These are phyloP conservation scores for Penicillium psychrofluorescens DNA, from an alignment of 495 filamentous ascomycete species.

Conservation along the genomic window DNA sequence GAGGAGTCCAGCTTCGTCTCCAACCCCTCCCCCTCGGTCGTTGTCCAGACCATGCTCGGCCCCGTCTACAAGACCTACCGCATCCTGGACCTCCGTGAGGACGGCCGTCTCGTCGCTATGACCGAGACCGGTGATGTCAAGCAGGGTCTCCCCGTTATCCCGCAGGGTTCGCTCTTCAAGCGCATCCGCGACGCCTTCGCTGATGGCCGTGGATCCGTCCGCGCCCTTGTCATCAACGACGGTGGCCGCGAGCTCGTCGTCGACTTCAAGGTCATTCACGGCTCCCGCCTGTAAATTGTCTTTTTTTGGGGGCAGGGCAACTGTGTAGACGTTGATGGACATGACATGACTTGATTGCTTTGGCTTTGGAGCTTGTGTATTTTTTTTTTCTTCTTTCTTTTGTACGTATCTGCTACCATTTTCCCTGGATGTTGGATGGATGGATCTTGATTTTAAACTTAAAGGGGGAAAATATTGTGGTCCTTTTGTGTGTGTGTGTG, in stretches of 20 bases:
- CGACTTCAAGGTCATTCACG: constrained; percentile 97
- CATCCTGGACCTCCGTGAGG: constrained; percentile 93
- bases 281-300: constrained; percentile 53
- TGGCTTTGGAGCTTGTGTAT: constrained; percentile 2
- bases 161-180: constrained; percentile 80
- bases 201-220: constrained; percentile 86
- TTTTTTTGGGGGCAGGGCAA: constrained; percentile 3
- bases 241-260: constrained; percentile 90
- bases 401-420: too few species aligned
- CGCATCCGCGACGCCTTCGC: constrained; percentile 81
- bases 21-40: constrained; percentile 90
- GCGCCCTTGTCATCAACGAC: constrained; percentile 93
- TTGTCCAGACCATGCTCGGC: constrained; percentile 99
- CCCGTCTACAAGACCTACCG: constrained; percentile 99
- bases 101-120: constrained; percentile 72
- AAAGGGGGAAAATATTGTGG: too few species aligned
- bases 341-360: background rate
- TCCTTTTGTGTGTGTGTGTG: too few species aligned
- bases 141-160: constrained; percentile 86
- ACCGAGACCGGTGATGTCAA: constrained; percentile 93
- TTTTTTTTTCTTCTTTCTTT: background rate
- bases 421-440: too few species aligned
- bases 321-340: background rate
- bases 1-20: constrained; percentile 98
- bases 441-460: too few species aligned